phyloP scores from a whole-genome alignment of 1,284 basidiomycete genomes.

The Cryptococcus maquisensis region DNA sequence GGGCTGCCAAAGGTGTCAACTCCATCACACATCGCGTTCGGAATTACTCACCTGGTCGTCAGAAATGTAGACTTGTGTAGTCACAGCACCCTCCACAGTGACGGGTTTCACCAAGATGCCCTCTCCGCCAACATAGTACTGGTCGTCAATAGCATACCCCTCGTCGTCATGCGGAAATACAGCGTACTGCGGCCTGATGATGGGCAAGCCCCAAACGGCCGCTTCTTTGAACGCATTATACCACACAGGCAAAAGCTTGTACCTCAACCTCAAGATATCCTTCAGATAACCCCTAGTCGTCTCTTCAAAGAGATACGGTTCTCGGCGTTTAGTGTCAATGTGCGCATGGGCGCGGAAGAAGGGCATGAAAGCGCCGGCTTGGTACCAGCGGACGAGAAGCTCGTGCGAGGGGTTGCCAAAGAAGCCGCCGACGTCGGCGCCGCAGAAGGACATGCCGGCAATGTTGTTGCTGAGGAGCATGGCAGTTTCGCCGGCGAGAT shows the following conservation, averaged over 20 bases:
- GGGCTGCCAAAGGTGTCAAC: constrained; percentile 53
- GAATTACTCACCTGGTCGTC: constrained; percentile 69
- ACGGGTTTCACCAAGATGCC: constrained; percentile 92
- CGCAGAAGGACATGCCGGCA: constrained; percentile 89
- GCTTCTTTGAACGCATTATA: constrained; percentile 93
- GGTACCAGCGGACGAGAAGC: constrained; percentile 96
- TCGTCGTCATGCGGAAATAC: constrained; percentile 80
- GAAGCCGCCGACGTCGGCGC: constrained; percentile 96
- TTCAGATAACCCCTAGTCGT: constrained; percentile 78
- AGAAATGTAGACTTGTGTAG: constrained; percentile 75
- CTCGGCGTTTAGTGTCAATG: constrained; percentile 94
- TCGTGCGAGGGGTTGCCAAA: constrained; percentile 94
- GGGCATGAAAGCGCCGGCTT: constrained; percentile 88
- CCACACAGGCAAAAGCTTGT: constrained; percentile 87
- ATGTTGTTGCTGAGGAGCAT: constrained; percentile 90
- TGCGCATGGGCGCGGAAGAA: constrained; percentile 99
- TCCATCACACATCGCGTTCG: not conserved
- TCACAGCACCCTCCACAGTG: constrained; percentile 66
- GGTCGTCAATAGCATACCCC: constrained; percentile 87
- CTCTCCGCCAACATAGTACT: constrained; percentile 85
- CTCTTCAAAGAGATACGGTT: constrained; percentile 88
- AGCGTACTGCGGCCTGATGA: constrained; percentile 86
- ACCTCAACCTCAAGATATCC: constrained; percentile 76
- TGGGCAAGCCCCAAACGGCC: constrained; percentile 70
- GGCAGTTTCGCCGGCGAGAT: constrained; percentile 87